phyloP scores from a whole-genome alignment of 352 stramenopile genomes.

The Phytopythium oedochilum region DNA sequence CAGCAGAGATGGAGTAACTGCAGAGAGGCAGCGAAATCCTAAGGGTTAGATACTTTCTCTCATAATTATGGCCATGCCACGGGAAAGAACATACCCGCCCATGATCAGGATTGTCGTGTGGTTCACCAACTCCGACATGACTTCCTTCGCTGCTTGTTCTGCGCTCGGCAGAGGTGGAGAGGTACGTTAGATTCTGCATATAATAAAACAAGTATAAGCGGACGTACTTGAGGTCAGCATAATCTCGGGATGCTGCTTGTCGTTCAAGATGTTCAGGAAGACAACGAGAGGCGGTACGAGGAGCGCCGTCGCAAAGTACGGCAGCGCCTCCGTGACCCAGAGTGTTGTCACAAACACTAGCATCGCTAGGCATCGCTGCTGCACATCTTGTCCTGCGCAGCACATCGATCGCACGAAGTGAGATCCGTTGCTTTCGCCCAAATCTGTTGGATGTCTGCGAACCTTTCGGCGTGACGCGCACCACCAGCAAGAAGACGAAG shows the following conservation, averaged over 20 bases:
- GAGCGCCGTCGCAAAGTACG: slow-evolving; percentile 90
- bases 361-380: slow-evolving; percentile 87
- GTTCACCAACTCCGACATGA: slow-evolving; percentile 89
- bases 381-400: slow-evolving; percentile 54
- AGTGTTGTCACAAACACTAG: slow-evolving; percentile 87
- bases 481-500: slow-evolving; percentile 68
- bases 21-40: not conserved
- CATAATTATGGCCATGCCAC: not conserved
- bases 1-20: slow-evolving; percentile 85
- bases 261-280: slow-evolving; percentile 85
- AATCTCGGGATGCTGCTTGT: slow-evolving; percentile 66
- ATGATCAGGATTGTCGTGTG: slow-evolving; percentile 93
- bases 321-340: slow-evolving; percentile 89
- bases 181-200: no score
- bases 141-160: slow-evolving; percentile 84
- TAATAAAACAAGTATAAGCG: not conserved
- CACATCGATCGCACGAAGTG: not conserved
- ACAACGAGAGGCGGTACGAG: slow-evolving; percentile 87
- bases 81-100: slow-evolving; percentile 61
- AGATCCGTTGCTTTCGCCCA: not conserved
- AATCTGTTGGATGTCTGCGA: not conserved
- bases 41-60: slow-evolving; percentile 3
- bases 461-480: slow-evolving; percentile 78
- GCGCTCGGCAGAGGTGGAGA: no score
- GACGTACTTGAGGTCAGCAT: slow-evolving; percentile 73